Conservation (phyloP, 257 asterid genomes). For the Petunia secreta region DNA sequence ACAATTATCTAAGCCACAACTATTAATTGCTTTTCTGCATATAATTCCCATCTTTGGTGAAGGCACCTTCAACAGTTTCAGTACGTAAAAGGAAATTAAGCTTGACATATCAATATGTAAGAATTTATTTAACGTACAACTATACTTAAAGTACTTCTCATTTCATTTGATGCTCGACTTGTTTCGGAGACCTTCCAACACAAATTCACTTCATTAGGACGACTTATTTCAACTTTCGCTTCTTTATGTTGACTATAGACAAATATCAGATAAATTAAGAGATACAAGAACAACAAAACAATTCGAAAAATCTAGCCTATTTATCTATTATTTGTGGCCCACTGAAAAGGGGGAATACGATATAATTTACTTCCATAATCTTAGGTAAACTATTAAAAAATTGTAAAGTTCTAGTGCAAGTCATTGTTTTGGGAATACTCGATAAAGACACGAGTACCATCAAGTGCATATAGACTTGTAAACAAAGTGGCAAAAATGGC, state of each 20-base stretch:
- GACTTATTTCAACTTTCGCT: too few species aligned
- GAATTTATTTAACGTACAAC: too few species aligned
- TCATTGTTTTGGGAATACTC: constrained; percentile 21
- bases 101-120: neutral
- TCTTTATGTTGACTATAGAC: neutral
- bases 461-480: constrained; percentile 31
- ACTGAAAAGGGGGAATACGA: neutral
- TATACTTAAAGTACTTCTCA: too few species aligned
- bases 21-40: neutral
- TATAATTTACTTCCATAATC: neutral
- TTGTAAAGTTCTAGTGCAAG: constrained; percentile 5
- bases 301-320: neutral
- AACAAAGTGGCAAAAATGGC: constrained; percentile 20
- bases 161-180: too few species aligned
- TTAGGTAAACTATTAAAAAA: constrained; percentile 11
- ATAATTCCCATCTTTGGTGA: neutral
- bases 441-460: constrained; percentile 34
- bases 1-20: too few species aligned
- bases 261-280: neutral
- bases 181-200: too few species aligned
- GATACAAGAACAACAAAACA: neutral
- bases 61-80: neutral
- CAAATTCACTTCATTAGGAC: too few species aligned
- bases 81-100: too few species aligned
- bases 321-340: neutral